phyloP scores from a whole-genome alignment of 306 rosid species.

The Rubus idaeus region DNA sequence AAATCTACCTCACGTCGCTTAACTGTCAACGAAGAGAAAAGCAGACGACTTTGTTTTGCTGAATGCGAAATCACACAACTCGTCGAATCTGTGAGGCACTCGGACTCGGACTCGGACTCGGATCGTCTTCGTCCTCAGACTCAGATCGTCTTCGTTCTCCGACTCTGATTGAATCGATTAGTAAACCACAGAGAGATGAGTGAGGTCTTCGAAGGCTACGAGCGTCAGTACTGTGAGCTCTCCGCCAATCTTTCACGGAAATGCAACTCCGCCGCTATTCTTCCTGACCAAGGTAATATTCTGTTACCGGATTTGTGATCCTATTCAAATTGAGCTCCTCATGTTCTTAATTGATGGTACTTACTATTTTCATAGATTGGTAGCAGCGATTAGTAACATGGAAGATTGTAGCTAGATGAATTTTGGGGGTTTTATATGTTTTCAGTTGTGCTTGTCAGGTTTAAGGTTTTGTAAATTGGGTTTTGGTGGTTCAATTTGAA shows the following conservation, averaged over 20 bases:
- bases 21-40: slow-evolving; percentile 2
- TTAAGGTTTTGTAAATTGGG: neutral
- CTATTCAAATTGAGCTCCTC: neutral
- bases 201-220: slow-evolving; percentile 82
- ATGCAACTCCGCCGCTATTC: slow-evolving; percentile 59
- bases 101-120: neutral
- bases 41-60: neutral
- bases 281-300: slow-evolving; percentile 50
- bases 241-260: slow-evolving; percentile 80
- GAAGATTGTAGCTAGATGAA: neutral
- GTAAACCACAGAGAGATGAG: slow-evolving; percentile 45
- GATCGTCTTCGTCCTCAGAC: neutral
- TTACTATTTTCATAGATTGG: neutral
- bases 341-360: neutral
- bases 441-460: too few species aligned
- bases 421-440: neutral
- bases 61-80: too few species aligned
- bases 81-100: neutral
- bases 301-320: neutral
- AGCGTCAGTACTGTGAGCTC: slow-evolving; percentile 92
- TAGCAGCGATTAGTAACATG: neutral
- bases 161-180: neutral
- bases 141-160: neutral
- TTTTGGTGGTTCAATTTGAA: slow-evolving; percentile 13
- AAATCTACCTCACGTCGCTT: neutral